Evolutionary conservation across 75 land plant genomes (phyloP).

Genomic region (Azolla pinnata): DNA sequence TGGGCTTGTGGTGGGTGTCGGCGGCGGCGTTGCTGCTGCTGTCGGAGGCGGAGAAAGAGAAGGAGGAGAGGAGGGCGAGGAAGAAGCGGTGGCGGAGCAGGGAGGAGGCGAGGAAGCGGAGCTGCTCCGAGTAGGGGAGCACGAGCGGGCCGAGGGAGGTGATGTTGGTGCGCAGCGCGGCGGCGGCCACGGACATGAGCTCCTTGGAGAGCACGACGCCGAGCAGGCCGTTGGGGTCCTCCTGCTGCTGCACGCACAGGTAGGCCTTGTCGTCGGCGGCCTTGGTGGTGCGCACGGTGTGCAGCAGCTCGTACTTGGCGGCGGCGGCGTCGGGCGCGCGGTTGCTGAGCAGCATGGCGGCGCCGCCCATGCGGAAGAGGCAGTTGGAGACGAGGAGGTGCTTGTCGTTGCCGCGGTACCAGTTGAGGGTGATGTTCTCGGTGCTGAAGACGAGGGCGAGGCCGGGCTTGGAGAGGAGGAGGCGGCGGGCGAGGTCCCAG

Average conservation of each 20-base stretch:
- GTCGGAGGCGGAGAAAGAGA: too few relatives aligned
- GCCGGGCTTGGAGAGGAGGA: conserved; percentile 9
- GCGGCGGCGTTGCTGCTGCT: too few relatives aligned
- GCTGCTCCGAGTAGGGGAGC: conserved; percentile 36
- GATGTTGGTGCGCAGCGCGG: conserved; percentile 40
- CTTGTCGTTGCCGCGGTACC: conserved; percentile 44
- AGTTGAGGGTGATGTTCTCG: conserved; percentile 39
- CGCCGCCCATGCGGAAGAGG: conserved; percentile 50
- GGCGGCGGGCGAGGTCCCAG: conserved; percentile 14
- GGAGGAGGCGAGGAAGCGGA: conserved; percentile 14
- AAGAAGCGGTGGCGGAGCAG: too few relatives aligned
- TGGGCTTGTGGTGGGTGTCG: too few relatives aligned
- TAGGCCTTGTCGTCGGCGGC: conserved; percentile 43
- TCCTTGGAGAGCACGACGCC: conserved; percentile 37
- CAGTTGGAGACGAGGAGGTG: conserved; percentile 54
- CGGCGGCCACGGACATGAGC: conserved; percentile 13
- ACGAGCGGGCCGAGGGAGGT: conserved; percentile 33
- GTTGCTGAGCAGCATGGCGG: conserved; percentile 46
- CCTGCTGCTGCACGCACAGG: conserved; percentile 33
- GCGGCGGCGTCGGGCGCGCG: conserved; percentile 4
- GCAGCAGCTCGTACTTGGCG: conserved; percentile 33
- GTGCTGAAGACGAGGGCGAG: conserved; percentile 43
- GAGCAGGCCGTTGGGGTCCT: conserved; percentile 33
- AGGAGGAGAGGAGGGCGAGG: too few relatives aligned
- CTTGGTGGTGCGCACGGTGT: conserved; percentile 41